phyloP scores from a whole-genome alignment of 495 filamentous ascomycete genomes.

The Peziza echinospora region DNA sequence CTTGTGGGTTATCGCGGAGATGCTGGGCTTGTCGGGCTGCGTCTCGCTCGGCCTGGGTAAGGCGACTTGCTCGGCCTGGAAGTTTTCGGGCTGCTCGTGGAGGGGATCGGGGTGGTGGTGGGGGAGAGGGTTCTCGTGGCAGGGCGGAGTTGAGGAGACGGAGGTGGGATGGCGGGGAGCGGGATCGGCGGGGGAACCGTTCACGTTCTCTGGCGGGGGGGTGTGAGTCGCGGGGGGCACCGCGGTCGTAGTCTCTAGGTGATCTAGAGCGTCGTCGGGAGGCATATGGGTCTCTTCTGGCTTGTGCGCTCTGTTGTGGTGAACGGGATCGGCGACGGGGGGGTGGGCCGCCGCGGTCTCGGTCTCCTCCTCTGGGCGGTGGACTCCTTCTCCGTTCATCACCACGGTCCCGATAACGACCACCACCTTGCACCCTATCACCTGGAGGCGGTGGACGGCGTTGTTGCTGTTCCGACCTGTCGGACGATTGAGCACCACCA shows the following conservation, averaged over 20 bases:
- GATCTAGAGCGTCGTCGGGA: neutral
- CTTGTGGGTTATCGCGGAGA: conserved; percentile 27
- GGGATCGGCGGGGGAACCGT: conserved; percentile 7
- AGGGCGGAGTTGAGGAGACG: neutral
- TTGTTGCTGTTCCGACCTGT: neutral
- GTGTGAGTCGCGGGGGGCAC: conserved; percentile 7
- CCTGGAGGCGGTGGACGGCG: neutral
- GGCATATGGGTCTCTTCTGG: neutral
- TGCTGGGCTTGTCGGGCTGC: conserved; percentile 44
- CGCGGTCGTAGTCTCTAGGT: too few relatives aligned
- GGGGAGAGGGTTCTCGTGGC: neutral
- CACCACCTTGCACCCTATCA: too few relatives aligned
- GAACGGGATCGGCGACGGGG: neutral
- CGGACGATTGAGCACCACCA: too few relatives aligned
- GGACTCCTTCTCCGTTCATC: too few relatives aligned
- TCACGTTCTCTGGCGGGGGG: conserved; percentile 9
- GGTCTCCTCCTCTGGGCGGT: too few relatives aligned
- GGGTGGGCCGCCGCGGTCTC: neutral
- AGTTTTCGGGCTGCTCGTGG: conserved; percentile 43
- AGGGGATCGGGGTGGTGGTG: neutral
- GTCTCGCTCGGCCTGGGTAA: conserved; percentile 45
- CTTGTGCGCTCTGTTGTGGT: neutral
- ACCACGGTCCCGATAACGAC: neutral
- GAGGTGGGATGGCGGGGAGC: neutral
- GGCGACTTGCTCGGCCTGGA: conserved; percentile 60